phyloP scores from a whole-genome alignment of 2,329 filamentous ascomycete species.

The Fusarium globosum region DNA sequence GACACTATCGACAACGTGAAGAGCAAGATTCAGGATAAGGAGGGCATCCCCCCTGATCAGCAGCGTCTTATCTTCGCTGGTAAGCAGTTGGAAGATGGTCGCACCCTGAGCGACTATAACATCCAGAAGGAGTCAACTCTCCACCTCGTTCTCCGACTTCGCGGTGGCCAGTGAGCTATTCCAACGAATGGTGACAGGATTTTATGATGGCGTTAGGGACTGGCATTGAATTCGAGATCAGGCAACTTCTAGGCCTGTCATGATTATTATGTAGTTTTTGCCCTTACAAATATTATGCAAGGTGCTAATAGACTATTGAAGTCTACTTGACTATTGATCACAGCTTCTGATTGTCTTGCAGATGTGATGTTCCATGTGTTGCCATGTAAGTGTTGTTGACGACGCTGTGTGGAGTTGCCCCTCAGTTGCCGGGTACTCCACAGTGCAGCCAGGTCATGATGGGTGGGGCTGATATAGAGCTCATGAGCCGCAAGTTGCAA shows the following conservation, averaged over 20 bases:
- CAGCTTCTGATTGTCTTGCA: not conserved
- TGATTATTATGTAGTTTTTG: slow-evolving; percentile 38
- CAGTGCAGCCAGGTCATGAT: slow-evolving; percentile 18
- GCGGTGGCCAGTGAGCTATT: slow-evolving; percentile 70
- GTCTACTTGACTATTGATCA: slow-evolving; percentile 20
- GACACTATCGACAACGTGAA: slow-evolving; percentile 98
- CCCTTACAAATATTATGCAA: slow-evolving; percentile 7
- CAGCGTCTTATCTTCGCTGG: slow-evolving; percentile 96
- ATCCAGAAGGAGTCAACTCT: slow-evolving; percentile 94
- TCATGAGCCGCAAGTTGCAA: slow-evolving; percentile 22
- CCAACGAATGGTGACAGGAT: slow-evolving; percentile 52
- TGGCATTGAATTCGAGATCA: slow-evolving; percentile 29
- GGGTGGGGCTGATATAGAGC: slow-evolving; percentile 21
- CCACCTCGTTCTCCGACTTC: slow-evolving; percentile 88
- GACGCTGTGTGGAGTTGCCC: slow-evolving; percentile 15
- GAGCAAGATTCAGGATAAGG: slow-evolving; percentile 98
- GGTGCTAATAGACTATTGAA: slow-evolving; percentile 37
- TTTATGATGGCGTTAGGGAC: slow-evolving; percentile 63
- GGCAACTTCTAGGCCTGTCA: slow-evolving; percentile 31
- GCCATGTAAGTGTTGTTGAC: slow-evolving; percentile 1
- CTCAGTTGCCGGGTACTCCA: slow-evolving; percentile 9
- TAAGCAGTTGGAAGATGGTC: slow-evolving; percentile 95
- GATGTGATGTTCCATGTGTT: not conserved
- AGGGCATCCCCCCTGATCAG: slow-evolving; percentile 95
- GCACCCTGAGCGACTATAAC: slow-evolving; percentile 92